Evolutionary conservation across 2,329 filamentous ascomycete genomes (phyloP), one percentile per base, ranked within the genome.

Genomic region (Microcera coccophila): DNA sequence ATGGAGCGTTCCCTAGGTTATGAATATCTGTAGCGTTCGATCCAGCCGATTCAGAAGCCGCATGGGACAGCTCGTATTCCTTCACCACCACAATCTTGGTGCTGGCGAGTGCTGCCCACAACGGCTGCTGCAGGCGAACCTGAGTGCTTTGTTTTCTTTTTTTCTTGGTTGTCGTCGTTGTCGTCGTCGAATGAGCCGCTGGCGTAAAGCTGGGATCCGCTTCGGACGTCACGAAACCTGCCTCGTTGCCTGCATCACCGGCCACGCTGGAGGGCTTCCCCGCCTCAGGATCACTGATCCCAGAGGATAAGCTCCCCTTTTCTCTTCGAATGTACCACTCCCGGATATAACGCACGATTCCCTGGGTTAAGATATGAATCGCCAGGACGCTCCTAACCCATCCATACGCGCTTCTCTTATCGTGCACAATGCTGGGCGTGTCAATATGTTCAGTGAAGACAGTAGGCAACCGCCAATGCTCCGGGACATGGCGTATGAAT

Each of bases 81-180:
- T 95, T 93, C 61, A 94, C 84, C 69, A 95, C 89, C 57, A 93
- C 91, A 63, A 96, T 90, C 75, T 96, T 96, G 61, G 90, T 95
- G 69, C 89, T 95, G 39, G 90, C 90, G 56, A 96, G 79, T 36
- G 90, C 90, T 51, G 90, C 89, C 90, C 90, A 96, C 52, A 96
- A 79, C 37, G 90, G 90, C 69, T 96, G 90, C 61, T 89, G 84
- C 63, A 89, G 87, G 65, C 90, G 79, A 54, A 95, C 89, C 66
- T 93, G 87, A 45, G 89, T 90, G 61, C 87, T 91, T 68, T 95
- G 89, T 70, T 93, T 91, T 69, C 86, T 82, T 70, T 87, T 85
- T 71, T 89, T 93, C 69, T 93, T 94, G 50, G 77, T 80, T 71
- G 69, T 78, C 62, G 66, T 62, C 42, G 65, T 66, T n/a, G n/a